A percentile compares a stretch with the other conserved stretches of the same genome.
phyloP scores from a whole-genome alignment of 306 rosid species.

The Dicorynia guianensis region DNA sequence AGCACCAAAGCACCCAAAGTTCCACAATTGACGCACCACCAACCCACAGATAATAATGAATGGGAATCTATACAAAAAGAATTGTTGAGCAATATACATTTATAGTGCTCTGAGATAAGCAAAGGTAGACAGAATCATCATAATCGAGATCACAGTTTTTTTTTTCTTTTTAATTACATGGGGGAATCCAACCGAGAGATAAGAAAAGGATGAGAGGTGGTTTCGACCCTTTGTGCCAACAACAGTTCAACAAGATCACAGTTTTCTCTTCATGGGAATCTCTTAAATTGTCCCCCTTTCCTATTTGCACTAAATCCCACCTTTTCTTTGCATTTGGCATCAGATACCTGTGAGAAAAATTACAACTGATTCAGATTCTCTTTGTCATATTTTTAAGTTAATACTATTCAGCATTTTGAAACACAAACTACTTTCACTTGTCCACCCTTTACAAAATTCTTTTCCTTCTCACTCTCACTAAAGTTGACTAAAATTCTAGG shows the following conservation, averaged over 20 bases:
- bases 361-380: conserved; percentile 21
- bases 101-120: neutral
- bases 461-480: neutral
- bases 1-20: neutral
- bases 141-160: neutral
- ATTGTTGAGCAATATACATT: neutral
- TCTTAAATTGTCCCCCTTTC: neutral
- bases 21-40: neutral
- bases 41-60: neutral
- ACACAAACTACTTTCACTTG: conserved; percentile 9
- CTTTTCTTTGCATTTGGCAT: conserved; percentile 1
- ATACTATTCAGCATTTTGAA: conserved; percentile 32
- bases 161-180: too few species aligned
- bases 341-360: conserved; percentile 1
- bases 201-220: too few species aligned
- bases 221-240: too few species aligned
- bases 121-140: conserved; percentile 16
- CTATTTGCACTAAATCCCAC: neutral
- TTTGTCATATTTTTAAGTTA: conserved; percentile 13
- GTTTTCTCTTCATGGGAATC: conserved; percentile 21
- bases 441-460: neutral
- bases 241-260: too few species aligned
- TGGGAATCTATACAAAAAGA: neutral
- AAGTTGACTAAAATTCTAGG: conserved; percentile 33
- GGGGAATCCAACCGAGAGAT: too few species aligned